Conservation (phyloP, 495 filamentous ascomycete species). For the Podospora didyma region DNA sequence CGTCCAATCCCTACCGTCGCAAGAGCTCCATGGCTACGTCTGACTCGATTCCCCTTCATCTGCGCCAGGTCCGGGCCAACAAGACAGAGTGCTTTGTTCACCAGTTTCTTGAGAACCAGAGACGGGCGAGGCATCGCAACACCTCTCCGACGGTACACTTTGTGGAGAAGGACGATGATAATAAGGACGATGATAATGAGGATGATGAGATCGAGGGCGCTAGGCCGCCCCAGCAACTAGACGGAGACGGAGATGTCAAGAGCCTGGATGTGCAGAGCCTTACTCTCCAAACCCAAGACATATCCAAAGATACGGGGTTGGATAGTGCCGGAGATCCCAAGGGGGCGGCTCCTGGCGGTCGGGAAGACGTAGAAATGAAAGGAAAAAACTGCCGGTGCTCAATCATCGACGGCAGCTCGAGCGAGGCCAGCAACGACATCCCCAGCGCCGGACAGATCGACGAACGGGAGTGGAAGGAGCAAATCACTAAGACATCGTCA, state of each 20-base stretch:
- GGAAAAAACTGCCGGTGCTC: slow-evolving; percentile 3
- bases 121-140: slow-evolving; percentile 11
- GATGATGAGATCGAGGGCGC: background rate
- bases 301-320: slow-evolving; percentile 23
- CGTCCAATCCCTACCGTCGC: slow-evolving; percentile 67
- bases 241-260: too few species aligned
- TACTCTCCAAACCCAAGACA: slow-evolving; percentile 14
- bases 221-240: too few species aligned
- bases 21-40: slow-evolving; percentile 77
- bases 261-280: too few species aligned
- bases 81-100: slow-evolving; percentile 80
- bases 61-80: slow-evolving; percentile 23
- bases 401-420: slow-evolving; percentile 4
- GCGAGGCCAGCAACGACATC: slow-evolving; percentile 1
- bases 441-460: slow-evolving; percentile 36
- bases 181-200: slow-evolving; percentile 6
- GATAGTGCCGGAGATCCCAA: slow-evolving; percentile 33
- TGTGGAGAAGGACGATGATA: slow-evolving; percentile 8
- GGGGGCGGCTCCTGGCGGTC: slow-evolving; percentile 4
- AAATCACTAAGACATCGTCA: slow-evolving; percentile 26
- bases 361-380: background rate
- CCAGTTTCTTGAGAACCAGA: slow-evolving; percentile 62
- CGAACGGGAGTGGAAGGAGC: slow-evolving; percentile 39
- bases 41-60: slow-evolving; percentile 41
- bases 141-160: background rate